Conservation (phyloP, 106 monocot genomes). For the Cymbidium sinense region DNA sequence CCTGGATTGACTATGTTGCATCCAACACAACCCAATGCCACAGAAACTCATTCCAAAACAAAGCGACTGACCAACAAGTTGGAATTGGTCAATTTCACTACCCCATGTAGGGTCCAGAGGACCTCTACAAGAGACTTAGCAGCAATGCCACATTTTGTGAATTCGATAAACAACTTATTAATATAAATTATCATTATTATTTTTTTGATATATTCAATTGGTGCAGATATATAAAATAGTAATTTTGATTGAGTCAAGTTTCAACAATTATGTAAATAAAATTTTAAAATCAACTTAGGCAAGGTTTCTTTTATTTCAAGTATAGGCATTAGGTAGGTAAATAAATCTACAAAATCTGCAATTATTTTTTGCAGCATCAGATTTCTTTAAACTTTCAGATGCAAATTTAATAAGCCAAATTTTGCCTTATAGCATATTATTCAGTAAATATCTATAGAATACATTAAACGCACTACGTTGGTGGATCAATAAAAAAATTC, state of each 20-base stretch:
- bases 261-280: not conserved
- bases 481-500: not conserved
- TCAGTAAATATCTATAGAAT: not conserved
- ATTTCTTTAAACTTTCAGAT: not conserved
- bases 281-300: not conserved
- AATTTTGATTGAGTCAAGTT: not conserved
- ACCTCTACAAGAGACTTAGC: not conserved
- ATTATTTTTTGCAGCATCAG: not conserved
- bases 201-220: not conserved
- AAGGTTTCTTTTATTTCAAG: not conserved
- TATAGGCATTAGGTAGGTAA: not conserved
- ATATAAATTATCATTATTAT: too few species aligned
- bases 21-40: not conserved
- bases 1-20: too few species aligned
- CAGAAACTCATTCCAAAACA: not conserved
- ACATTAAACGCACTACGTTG: not conserved
- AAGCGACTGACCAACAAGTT: not conserved
- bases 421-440: not conserved
- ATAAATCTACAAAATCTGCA: not conserved
- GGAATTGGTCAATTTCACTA: not conserved
- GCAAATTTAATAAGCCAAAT: constrained; percentile 2
- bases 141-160: not conserved
- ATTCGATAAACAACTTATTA: too few species aligned
- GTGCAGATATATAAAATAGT: not conserved
- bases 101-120: not conserved